Base-by-base conservation (phyloP, 306 rosid species). In the Gastrolobium bilobum region DNA sequence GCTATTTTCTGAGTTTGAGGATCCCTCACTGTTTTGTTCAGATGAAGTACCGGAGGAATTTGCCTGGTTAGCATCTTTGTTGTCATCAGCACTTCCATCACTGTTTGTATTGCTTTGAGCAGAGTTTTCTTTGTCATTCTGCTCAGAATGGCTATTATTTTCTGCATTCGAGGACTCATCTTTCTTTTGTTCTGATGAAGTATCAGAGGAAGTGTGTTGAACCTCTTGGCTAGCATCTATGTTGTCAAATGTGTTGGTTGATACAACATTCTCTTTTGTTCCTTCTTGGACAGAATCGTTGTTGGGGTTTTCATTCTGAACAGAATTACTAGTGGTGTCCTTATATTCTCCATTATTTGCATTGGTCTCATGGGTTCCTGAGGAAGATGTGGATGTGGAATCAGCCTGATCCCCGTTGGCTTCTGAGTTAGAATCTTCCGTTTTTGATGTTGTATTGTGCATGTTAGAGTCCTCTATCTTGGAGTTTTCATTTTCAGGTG, bases 191-290 rank as follows among this genome's bases (percentile, higher is more conserved):
- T 85, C 77, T 6, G 72, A 81, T 13, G 89, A 66, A 59, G 90
- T 73, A 79, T 80, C 88, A 14, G 90, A 68, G 62, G 94, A 83
- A 81, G 84, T 84, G 63, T 68, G 88, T 68, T 83, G 86, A 77
- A 69, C 85, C 64, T 86, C 84, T 14, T 81, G 80, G 66, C 69
- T 81, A 63, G 67, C 76, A 78, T 86, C 88, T 54, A 52, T 75
- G 40, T 72, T 82, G 15, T 84, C 88, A 58, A 56, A 39, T 10
- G 87, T 82, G 9, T 83, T 78, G 67, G 87, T 81, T 65, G 86
- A 76, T 30, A 69, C 11, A 48, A 62, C 68, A 53, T 43, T 83
- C 71, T 86, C 89, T 73, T 84, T 84, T 43, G 52, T 63, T 52
- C 57, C 86, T 75, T 80, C 84, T 56, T 65, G 74, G 35, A 47